Conservation (phyloP, 1,284 basidiomycete species). For the Ceratobasidium sp. region DNA sequence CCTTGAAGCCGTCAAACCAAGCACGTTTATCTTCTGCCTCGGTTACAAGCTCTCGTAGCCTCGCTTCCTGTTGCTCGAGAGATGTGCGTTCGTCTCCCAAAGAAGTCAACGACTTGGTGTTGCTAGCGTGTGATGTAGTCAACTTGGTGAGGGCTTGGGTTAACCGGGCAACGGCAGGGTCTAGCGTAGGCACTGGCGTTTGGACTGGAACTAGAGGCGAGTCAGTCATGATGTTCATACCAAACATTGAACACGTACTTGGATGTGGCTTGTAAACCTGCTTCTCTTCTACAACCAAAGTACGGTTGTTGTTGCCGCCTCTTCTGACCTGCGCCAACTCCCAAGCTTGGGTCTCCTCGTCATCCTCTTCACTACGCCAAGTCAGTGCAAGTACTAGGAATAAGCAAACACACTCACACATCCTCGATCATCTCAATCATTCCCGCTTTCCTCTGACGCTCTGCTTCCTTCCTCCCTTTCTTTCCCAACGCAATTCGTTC, state of each 20-base stretch:
- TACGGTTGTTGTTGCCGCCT: slow-evolving; percentile 61
- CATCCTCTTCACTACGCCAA: slow-evolving; percentile 74
- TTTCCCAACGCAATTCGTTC: slow-evolving; percentile 89
- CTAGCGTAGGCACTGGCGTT: slow-evolving; percentile 71
- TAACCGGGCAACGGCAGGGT: slow-evolving; percentile 69
- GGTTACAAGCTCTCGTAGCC: slow-evolving; percentile 83
- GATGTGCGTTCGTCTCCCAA: slow-evolving; percentile 77
- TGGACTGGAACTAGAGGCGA: slow-evolving; percentile 68
- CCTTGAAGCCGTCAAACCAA: slow-evolving; percentile 88
- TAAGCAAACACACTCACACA: slow-evolving; percentile 66
- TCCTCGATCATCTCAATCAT: slow-evolving; percentile 92
- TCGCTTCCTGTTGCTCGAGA: slow-evolving; percentile 80
- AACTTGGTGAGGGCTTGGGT: slow-evolving; percentile 75
- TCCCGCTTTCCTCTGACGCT: slow-evolving; percentile 74
- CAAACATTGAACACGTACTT: slow-evolving; percentile 66
- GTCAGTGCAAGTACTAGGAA: slow-evolving; percentile 45
- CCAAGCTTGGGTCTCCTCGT: slow-evolving; percentile 89
- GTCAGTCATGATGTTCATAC: slow-evolving; percentile 49
- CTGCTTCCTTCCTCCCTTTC: slow-evolving; percentile 83
- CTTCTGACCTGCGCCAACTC: slow-evolving; percentile 87
- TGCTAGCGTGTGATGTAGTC: slow-evolving; percentile 75
- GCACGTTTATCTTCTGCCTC: slow-evolving; percentile 84
- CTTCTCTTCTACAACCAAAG: slow-evolving; percentile 57
- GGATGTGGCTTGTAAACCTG: slow-evolving; percentile 78
- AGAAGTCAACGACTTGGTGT: slow-evolving; percentile 71